Evolutionary conservation across 208 protist genomes (phyloP).

Genomic region (Zelonia costaricensis): DNA sequence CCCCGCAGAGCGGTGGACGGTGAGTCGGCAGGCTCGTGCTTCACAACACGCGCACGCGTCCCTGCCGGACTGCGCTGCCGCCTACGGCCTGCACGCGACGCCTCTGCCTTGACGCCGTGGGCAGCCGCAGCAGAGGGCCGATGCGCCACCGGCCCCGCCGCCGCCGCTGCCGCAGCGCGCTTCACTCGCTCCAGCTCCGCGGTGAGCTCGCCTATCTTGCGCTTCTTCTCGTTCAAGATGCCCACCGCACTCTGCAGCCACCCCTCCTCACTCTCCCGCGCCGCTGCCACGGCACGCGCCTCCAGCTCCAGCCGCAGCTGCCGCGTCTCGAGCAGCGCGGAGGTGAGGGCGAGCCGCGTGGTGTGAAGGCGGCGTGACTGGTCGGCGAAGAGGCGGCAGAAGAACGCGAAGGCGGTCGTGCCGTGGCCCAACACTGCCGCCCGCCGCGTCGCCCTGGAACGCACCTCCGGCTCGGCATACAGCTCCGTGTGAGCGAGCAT

Average conservation of each 20-base stretch:
- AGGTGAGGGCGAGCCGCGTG: background rate
- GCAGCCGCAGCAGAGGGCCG: too few species aligned
- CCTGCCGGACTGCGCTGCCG: too few species aligned
- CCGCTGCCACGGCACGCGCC: background rate
- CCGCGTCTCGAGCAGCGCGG: background rate
- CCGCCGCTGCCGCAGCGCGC: background rate
- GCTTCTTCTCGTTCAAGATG: constrained; percentile 1
- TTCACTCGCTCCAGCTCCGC: background rate
- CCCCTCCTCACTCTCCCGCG: background rate
- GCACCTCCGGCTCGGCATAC: background rate
- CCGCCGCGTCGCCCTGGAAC: background rate
- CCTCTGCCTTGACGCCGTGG: too few species aligned
- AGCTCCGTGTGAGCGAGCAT: background rate
- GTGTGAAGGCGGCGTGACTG: background rate
- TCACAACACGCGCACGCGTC: background rate
- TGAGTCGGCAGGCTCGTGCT: background rate
- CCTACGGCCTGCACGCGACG: background rate
- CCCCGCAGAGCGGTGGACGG: background rate
- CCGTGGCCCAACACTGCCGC: background rate
- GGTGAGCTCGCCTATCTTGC: background rate
- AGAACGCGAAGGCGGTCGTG: background rate
- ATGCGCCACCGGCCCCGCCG: background rate
- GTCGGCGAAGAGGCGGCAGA: background rate
- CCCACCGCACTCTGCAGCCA: background rate
- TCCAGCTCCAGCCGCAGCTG: background rate